Evolutionary conservation across 2,329 filamentous ascomycete species (phyloP).

Genomic region (Aureobasidium mangrovei): DNA sequence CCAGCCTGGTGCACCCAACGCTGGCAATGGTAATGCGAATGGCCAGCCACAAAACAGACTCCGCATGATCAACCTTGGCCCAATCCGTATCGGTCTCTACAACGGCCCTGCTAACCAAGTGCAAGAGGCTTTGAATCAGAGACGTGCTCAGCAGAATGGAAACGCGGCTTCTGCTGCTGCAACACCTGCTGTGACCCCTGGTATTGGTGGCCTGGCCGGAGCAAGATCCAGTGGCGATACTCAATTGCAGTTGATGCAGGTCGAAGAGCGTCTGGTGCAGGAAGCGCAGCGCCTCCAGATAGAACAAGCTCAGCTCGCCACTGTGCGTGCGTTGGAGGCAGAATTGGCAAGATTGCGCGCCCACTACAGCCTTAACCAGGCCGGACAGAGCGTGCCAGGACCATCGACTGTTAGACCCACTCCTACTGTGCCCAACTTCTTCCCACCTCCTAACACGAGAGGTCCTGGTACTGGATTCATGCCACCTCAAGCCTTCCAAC

Average conservation of each 20-base stretch:
- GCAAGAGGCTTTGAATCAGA: constrained; percentile 35
- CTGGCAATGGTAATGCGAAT: constrained; percentile 1
- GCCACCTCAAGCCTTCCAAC: constrained; percentile 25
- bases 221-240: constrained; percentile 17
- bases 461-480: constrained; percentile 17
- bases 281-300: constrained; percentile 56
- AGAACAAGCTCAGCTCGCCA: constrained; percentile 58
- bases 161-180: constrained; percentile 10
- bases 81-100: constrained; percentile 62
- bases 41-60: constrained; percentile 22
- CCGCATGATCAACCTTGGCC: constrained; percentile 60
- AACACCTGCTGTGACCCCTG: constrained; percentile 19
- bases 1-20: constrained; percentile 3
- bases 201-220: constrained; percentile 18
- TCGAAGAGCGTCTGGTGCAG: constrained; percentile 60
- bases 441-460: not conserved
- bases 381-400: constrained; percentile 9
- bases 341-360: constrained; percentile 59
- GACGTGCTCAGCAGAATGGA: not conserved
- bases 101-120: constrained; percentile 42
- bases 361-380: constrained; percentile 20
- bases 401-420: constrained; percentile 2
- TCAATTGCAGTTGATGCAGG: constrained; percentile 52
- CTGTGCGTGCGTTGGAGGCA: constrained; percentile 57
- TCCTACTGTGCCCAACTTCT: not conserved